Evolutionary conservation across 192 early-diverging fungal species (phyloP).

Genomic region (Coemansia sp.): DNA sequence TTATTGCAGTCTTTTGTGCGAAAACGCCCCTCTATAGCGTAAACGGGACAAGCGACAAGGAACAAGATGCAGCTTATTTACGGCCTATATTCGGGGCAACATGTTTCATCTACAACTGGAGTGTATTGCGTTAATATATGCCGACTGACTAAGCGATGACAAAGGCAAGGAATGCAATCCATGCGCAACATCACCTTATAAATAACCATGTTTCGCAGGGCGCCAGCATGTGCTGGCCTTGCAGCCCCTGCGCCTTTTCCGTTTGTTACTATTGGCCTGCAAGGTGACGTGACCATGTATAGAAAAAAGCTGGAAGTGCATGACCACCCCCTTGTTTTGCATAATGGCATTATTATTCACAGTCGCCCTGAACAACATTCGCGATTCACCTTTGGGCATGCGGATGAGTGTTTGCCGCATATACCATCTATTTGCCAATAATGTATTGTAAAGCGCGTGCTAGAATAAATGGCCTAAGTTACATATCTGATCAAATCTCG

Average conservation of each 20-base stretch:
- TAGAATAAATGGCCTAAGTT: too few relatives aligned
- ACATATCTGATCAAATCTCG: too few relatives aligned
- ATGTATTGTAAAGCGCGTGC: too few relatives aligned
- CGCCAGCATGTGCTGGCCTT: neutral
- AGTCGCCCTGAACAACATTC: neutral
- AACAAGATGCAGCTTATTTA: neutral
- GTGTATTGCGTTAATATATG: neutral
- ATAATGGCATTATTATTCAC: neutral
- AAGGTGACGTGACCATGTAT: neutral
- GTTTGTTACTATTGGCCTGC: neutral
- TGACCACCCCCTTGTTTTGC: neutral
- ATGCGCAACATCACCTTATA: neutral
- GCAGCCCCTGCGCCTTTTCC: neutral
- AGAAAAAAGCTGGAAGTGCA: neutral
- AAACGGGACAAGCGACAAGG: neutral
- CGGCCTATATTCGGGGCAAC: neutral
- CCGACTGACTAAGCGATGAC: neutral
- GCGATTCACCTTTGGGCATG: neutral
- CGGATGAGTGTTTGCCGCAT: neutral
- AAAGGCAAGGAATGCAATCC: neutral
- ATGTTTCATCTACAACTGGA: neutral
- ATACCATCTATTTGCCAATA: neutral
- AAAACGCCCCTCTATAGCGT: neutral
- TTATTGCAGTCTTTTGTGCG: neutral
- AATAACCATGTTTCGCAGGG: neutral